A percentile compares a stretch with the other conserved stretches of the same genome.
Conservation (phyloP, 208 protist species). For the Leptomonas seymouri region DNA sequence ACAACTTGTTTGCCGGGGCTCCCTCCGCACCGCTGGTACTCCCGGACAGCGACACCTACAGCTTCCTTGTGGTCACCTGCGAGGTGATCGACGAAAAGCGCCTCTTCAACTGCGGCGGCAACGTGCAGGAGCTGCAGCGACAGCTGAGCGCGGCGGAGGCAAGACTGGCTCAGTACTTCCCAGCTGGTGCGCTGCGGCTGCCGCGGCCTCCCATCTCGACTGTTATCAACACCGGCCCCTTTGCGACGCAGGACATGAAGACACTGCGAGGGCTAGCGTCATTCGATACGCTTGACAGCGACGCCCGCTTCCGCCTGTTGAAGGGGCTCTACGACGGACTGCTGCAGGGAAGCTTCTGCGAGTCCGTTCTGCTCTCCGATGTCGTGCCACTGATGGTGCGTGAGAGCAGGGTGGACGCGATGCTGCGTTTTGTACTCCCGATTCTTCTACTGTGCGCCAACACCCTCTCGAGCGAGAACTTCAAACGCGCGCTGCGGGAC, state of each 20-base stretch:
- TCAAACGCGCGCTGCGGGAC: constrained; percentile 35
- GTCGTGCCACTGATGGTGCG: constrained; percentile 60
- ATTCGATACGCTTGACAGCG: constrained; percentile 48
- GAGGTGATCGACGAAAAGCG: constrained; percentile 42
- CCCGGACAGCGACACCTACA: constrained; percentile 61
- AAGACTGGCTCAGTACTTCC: constrained; percentile 46
- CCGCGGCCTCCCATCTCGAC: constrained; percentile 35
- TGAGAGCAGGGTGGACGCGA: constrained; percentile 37
- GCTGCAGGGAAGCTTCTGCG: constrained; percentile 32
- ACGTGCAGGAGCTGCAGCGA: constrained; percentile 24
- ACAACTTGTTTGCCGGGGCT: constrained; percentile 8
- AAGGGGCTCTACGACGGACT: constrained; percentile 50
- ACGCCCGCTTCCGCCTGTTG: constrained; percentile 37
- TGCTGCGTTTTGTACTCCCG: constrained; percentile 56
- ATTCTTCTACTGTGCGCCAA: constrained; percentile 48
- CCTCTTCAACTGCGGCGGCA: constrained; percentile 38
- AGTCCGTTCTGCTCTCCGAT: constrained; percentile 34
- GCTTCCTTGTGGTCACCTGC: constrained; percentile 50
- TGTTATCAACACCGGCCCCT: constrained; percentile 40
- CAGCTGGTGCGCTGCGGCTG: constrained; percentile 26
- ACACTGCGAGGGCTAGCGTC: constrained; percentile 31
- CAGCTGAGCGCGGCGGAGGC: constrained; percentile 33
- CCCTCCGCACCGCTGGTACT: constrained; percentile 26
- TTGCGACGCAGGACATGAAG: constrained; percentile 45
- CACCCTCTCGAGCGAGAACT: constrained; percentile 27